Conservation (phyloP, 116 monocot genomes). For the Dioscorea cayenensis region DNA sequence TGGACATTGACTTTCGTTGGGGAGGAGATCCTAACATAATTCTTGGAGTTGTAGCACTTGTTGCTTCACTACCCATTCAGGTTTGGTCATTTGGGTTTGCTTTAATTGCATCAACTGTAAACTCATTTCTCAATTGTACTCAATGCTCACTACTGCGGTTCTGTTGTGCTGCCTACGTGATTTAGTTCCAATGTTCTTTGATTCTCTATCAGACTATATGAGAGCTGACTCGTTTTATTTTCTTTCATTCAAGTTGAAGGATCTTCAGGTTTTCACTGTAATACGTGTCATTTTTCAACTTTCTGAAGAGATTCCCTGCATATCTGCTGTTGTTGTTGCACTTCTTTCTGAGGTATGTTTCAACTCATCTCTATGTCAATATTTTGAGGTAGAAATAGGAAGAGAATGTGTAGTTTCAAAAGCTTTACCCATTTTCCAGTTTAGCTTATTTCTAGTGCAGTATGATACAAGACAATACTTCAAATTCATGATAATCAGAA, state of each 20-base stretch:
- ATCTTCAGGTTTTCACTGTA: constrained; percentile 39
- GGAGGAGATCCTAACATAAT: constrained; percentile 97
- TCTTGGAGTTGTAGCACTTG: constrained; percentile 90
- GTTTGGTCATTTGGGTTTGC: constrained; percentile 15
- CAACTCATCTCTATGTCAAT: background rate
- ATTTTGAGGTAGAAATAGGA: background rate
- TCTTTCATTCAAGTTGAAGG: constrained; percentile 25
- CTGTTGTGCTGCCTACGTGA: background rate
- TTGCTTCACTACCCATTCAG: constrained; percentile 96
- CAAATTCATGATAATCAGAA: background rate
- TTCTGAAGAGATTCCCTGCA: constrained; percentile 45
- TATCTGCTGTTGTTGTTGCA: constrained; percentile 44
- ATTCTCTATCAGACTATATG: background rate
- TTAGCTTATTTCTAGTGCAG: too few species aligned
- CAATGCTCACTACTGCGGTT: background rate
- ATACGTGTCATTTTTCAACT: constrained; percentile 42
- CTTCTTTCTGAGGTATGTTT: constrained; percentile 35
- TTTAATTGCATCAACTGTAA: background rate
- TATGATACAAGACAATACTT: background rate
- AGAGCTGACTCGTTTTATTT: background rate
- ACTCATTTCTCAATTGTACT: background rate
- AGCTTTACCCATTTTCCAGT: too few species aligned
- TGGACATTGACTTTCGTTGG: constrained; percentile 98
- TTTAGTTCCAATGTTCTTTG: background rate
- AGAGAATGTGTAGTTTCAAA: too few species aligned